Base-by-base conservation (phyloP, 2,329 filamentous ascomycete species). In the Sporothrix globosa region DNA sequence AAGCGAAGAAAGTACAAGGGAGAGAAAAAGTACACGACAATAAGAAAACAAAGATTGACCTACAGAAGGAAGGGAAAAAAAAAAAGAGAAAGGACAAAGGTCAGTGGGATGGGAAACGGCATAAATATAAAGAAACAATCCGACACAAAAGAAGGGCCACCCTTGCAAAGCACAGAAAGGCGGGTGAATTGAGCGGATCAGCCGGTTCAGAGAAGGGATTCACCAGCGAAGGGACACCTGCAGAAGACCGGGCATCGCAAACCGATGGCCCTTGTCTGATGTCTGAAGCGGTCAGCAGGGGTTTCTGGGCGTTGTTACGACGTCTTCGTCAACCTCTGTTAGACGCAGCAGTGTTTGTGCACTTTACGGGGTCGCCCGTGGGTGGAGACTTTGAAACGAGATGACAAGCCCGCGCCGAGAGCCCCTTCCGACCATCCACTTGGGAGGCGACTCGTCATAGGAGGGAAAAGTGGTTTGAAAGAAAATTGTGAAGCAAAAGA, bases 401-500 rank as follows among this genome's bases (percentile, higher is more conserved):
- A 69, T 27, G 44, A 61, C 56, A 63, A 69, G 54, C 44, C 44
- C 54, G 67, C 54, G n/a, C 54, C 17, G 54, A 61, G 54, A 56
- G 19, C 44, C 54, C 56, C 21, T 68, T 60, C 67, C 58, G 53
- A 68, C 67, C 53, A 68, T 14, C 50, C 50, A 53, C 65, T 44
- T 54, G 65, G 39, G 48, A 50, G 19, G 27, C 65, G 65, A 67
- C 46, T 68, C 34, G 50, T 39, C 34, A 46, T 56, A 30, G 66
- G 39, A 48, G 34, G 27, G 17, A 70, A 53, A 56, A 75, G 73
- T 70, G 73, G 75, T 74, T 34, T 34, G 30, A 76, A 76, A 75
- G 67, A 75, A 73, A 77, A 76, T 74, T 70, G 72, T 67, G 74
- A 76, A 74, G 50, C 73, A 73, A 70, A 72, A 72, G 67, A 69